Base-by-base conservation (phyloP, 495 filamentous ascomycete genomes). In the Aspergillus leporis region DNA sequence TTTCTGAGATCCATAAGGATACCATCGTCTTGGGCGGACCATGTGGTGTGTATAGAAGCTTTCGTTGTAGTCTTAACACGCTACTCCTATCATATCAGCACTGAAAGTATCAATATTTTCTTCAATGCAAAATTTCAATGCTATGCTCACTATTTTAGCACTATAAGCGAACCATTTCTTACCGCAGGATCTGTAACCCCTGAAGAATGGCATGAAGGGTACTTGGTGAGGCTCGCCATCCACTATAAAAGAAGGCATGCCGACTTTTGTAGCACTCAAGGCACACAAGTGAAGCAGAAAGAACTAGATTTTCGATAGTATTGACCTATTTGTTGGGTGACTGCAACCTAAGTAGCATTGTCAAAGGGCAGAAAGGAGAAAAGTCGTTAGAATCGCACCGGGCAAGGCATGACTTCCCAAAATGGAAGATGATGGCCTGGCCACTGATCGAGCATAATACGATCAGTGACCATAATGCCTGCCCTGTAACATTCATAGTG, bases 11-110 rank as follows among this genome's bases (percentile, higher is more conserved):
- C 56, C 13, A 56, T 25, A 16, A 73, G 59, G 4, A 56, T 49
- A 23, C 34, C 36, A 36, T 75, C 71, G 45, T 74, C 58, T 21
- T 58, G 55, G n/a, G 48, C 22, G 0, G 68, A 62, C 67, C 69
- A 73, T 12, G 32, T 40, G 6, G 21, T 22, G 18, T 41, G 13
- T 23, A 13, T 46, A 36, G 53, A 41, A 45, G 25, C 38, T 16
- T 53, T 40, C 7, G 51, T 18, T 53, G 21, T 4, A 16, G 31
- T 22, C 50, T 54, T 54, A 16, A 38, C 52, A 19, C 52, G 36
- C 52, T 54, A 22, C 19, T 23, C 5, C 14, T 45, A 45, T 45
- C 41, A 45, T 18, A 8, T 21, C 18, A 45, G 41, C 10, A 36
- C 34, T 36, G 2, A 36, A 10, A 36, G 13, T 5, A 36, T 36